phyloP scores from a whole-genome alignment of 2,329 filamentous ascomycete genomes.

The Pseudogymnoascus destructans region DNA sequence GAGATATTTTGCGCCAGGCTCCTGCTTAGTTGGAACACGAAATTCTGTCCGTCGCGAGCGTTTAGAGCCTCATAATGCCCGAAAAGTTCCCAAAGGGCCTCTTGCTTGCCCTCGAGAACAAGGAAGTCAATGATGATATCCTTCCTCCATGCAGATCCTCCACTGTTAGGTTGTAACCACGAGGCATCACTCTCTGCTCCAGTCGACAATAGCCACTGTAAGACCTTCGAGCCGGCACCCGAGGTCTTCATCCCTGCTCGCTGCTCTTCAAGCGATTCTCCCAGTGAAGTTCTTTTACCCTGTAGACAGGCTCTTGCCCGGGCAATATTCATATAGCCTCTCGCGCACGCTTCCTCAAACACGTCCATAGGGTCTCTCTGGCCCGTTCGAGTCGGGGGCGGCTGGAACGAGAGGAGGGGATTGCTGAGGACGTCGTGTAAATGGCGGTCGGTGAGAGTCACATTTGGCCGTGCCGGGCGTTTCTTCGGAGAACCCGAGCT shows the following conservation, averaged over 20 bases:
- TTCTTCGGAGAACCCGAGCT: conserved; percentile 15
- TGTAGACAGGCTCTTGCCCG: conserved; percentile 19
- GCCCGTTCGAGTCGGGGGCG: not conserved
- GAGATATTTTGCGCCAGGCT: conserved; percentile 7
- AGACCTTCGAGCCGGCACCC: conserved; percentile 22
- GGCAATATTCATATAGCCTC: conserved; percentile 23
- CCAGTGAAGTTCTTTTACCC: conserved; percentile 17
- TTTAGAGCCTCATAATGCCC: conserved; percentile 8
- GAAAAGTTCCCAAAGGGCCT: conserved; percentile 22
- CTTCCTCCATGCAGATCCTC: conserved; percentile 12
- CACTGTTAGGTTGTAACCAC: conserved; percentile 17
- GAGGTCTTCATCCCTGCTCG: conserved; percentile 20
- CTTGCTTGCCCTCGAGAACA: conserved; percentile 23
- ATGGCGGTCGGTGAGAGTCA: conserved; percentile 31
- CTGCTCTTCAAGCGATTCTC: conserved; percentile 15
- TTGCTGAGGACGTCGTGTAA: conserved; percentile 37
- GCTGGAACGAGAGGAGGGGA: conserved; percentile 30
- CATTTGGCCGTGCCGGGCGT: not conserved
- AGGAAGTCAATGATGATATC: conserved; percentile 22
- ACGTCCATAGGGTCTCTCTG: conserved; percentile 22
- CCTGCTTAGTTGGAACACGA: not conserved
- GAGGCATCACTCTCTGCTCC: conserved; percentile 17
- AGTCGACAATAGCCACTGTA: conserved; percentile 24
- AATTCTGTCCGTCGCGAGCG: not conserved
- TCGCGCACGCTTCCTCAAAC: conserved; percentile 23